Evolutionary conservation across 306 rosid species (phyloP).

Genomic region (Abrus precatorius): DNA sequence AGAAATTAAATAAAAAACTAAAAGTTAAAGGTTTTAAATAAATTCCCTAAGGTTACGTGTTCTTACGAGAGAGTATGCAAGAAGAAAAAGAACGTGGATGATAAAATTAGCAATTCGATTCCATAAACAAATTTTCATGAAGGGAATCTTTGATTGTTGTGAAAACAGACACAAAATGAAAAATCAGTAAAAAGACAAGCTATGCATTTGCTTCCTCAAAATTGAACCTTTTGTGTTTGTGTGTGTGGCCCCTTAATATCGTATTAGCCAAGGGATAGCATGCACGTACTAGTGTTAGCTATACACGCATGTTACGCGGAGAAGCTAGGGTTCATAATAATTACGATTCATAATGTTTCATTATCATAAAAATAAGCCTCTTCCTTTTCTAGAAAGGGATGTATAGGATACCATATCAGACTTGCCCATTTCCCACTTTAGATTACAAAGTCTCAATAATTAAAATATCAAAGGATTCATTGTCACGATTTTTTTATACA

Average conservation of each 20-base stretch:
- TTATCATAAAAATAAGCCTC: constrained; percentile 8
- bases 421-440: constrained; percentile 9
- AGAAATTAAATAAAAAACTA: too few relatives aligned
- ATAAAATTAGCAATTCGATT: background rate
- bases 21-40: too few relatives aligned
- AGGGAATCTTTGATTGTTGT: background rate
- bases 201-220: background rate
- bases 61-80: background rate
- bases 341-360: constrained; percentile 19
- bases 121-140: background rate
- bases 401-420: constrained; percentile 1
- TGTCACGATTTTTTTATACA: background rate
- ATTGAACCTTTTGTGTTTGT: constrained; percentile 19
- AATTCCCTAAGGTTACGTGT: background rate
- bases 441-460: background rate
- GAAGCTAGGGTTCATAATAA: constrained; percentile 31
- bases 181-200: constrained; percentile 12
- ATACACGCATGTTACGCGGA: constrained; percentile 51
- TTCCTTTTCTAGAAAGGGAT: constrained; percentile 40
- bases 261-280: constrained; percentile 21
- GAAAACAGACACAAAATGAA: constrained; percentile 39
- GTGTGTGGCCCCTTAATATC: constrained; percentile 1
- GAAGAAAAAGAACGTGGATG: too few relatives aligned
- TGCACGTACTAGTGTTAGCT: constrained; percentile 12
- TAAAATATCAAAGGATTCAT: background rate